A percentile compares a stretch with the other conserved stretches of the same genome.
phyloP scores from a whole-genome alignment of 495 filamentous ascomycete species.

The Aspergillus incahuasiensis region DNA sequence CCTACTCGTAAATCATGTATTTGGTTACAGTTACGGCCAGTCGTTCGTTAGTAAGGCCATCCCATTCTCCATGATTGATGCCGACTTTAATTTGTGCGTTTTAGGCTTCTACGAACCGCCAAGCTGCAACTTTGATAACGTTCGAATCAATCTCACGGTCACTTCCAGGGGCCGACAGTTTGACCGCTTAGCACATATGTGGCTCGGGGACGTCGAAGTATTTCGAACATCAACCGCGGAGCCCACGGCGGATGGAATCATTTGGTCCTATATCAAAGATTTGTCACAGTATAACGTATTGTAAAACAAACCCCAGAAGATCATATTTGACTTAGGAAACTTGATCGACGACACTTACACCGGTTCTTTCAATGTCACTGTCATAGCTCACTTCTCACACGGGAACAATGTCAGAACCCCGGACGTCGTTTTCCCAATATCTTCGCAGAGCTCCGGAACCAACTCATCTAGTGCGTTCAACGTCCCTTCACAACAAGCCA shows the following conservation, averaged over 20 bases:
- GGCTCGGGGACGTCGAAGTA: constrained; percentile 74
- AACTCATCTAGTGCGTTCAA: constrained; percentile 63
- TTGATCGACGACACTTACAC: constrained; percentile 72
- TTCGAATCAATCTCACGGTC: constrained; percentile 78
- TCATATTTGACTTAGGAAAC: constrained; percentile 84
- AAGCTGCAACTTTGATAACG: constrained; percentile 67
- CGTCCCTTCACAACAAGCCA: constrained; percentile 62
- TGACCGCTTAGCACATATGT: constrained; percentile 77
- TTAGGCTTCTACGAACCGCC: constrained; percentile 66
- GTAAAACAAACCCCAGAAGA: constrained; percentile 61
- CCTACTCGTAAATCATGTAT: constrained; percentile 66
- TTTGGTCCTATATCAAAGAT: constrained; percentile 77
- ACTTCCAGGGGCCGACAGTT: constrained; percentile 70
- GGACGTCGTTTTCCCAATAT: constrained; percentile 71
- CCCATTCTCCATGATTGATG: not conserved
- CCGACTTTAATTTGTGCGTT: not conserved
- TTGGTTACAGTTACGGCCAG: constrained; percentile 70
- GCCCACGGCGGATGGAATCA: constrained; percentile 65
- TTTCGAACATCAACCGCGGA: constrained; percentile 86
- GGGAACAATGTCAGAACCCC: constrained; percentile 47
- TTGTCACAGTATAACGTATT: constrained; percentile 69
- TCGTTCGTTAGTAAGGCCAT: constrained; percentile 69
- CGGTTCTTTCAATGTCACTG: constrained; percentile 71
- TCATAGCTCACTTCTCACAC: constrained; percentile 68
- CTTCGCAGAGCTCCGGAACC: constrained; percentile 48